phyloP scores from a whole-genome alignment of 2,329 filamentous ascomycete genomes.

The Penicillium psychrosexuale region DNA sequence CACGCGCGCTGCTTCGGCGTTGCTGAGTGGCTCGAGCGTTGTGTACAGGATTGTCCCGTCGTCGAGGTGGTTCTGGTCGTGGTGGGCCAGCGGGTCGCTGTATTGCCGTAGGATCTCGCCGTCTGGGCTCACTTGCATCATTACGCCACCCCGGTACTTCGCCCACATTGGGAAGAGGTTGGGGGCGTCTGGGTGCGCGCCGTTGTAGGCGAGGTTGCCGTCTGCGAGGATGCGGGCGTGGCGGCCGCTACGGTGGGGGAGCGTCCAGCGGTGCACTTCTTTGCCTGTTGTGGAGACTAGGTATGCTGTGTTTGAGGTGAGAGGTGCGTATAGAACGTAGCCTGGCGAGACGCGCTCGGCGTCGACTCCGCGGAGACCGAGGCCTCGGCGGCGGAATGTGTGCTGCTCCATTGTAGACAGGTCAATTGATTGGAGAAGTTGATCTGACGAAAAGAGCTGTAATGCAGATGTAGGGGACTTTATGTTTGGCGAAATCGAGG shows the following conservation, averaged over 20 bases:
- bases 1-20: conserved; percentile 36
- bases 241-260: conserved; percentile 43
- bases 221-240: conserved; percentile 47
- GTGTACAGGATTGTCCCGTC: conserved; percentile 47
- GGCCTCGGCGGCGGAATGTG: conserved; percentile 42
- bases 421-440: background rate
- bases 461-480: background rate
- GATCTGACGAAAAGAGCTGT: background rate
- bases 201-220: conserved; percentile 47
- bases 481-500: background rate
- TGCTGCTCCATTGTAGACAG: conserved; percentile 42
- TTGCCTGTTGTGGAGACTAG: conserved; percentile 43
- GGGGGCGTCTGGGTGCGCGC: conserved; percentile 39
- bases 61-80: conserved; percentile 47
- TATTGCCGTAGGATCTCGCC: conserved; percentile 43
- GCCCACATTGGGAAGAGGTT: conserved; percentile 45
- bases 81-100: conserved; percentile 44
- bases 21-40: conserved; percentile 40
- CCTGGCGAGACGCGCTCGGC: conserved; percentile 37
- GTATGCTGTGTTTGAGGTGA: conserved; percentile 42
- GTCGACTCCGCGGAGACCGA: conserved; percentile 43
- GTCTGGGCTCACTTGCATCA: conserved; percentile 41
- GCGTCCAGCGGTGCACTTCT: conserved; percentile 45
- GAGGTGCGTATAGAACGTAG: conserved; percentile 43
- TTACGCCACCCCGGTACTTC: conserved; percentile 48